Percentiles rank a stretch among this genome's conserved stretches.
These are phyloP conservation scores for Sonneratia alba DNA, from an alignment of 345 rosid species.

Conservation along the genomic window DNA sequence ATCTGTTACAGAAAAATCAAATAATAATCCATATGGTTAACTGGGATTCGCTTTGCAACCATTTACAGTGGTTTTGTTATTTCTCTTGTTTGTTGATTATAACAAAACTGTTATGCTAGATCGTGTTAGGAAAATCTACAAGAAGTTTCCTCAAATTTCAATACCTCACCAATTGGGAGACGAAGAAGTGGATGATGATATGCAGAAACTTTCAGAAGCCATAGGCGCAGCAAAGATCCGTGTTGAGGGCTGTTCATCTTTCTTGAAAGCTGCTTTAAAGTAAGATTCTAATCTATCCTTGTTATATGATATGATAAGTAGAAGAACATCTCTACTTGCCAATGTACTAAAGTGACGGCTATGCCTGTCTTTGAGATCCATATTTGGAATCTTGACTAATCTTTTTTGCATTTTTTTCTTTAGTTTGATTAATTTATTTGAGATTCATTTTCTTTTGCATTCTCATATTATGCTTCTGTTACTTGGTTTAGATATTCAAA, in stretches of 20 bases:
- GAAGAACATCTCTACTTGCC: background rate
- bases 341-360: background rate
- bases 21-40: background rate
- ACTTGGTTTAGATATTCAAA: background rate
- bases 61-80: background rate
- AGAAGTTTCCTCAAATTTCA: slow-evolving; percentile 69
- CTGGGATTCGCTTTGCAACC: background rate
- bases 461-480: background rate
- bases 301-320: background rate
- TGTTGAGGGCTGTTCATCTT: slow-evolving; percentile 70
- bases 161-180: slow-evolving; percentile 61
- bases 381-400: background rate
- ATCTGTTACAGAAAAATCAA: background rate
- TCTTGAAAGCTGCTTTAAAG: slow-evolving; percentile 83
- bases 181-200: slow-evolving; percentile 65
- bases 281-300: slow-evolving; percentile 21
- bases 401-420: background rate
- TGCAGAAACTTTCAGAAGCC: slow-evolving; percentile 70
- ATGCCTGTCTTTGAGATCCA: background rate
- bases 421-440: background rate
- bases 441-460: background rate
- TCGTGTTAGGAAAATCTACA: slow-evolving; percentile 64
- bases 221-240: slow-evolving; percentile 81
- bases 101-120: slow-evolving; percentile 40
- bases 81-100: slow-evolving; percentile 5